phyloP scores from a whole-genome alignment of 2,329 filamentous ascomycete species.

The Aspergillus pseudonomiae region DNA sequence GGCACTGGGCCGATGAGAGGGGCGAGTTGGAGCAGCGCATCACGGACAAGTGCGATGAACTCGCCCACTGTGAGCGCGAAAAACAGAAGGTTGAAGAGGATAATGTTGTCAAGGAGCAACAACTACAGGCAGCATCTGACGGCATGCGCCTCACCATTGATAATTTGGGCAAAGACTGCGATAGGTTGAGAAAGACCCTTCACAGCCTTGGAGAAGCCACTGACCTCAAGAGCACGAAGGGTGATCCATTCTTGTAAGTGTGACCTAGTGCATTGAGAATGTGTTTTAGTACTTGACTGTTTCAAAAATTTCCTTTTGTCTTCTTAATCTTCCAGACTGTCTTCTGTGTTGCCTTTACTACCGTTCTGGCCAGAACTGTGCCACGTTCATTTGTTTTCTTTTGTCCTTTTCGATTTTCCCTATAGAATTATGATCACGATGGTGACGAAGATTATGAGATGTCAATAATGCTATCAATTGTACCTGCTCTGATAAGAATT shows the following conservation, averaged over 20 bases:
- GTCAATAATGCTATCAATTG: constrained; percentile 41
- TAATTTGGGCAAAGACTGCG: constrained; percentile 54
- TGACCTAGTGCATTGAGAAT: constrained; percentile 34
- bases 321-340: constrained; percentile 19
- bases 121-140: constrained; percentile 47
- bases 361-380: constrained; percentile 1
- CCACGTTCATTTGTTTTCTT: constrained; percentile 18
- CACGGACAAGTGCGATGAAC: constrained; percentile 45
- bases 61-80: constrained; percentile 49
- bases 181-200: constrained; percentile 53
- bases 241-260: constrained; percentile 55
- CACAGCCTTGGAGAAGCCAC: constrained; percentile 56
- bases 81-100: constrained; percentile 48
- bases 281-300: constrained; percentile 20
- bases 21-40: constrained; percentile 38
- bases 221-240: constrained; percentile 52
- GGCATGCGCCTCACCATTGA: constrained; percentile 53
- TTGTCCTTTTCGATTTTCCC: constrained; percentile 20
- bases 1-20: constrained; percentile 37
- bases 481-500: constrained; percentile 46
- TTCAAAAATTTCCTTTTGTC: constrained; percentile 19
- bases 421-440: constrained; percentile 27
- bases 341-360: constrained; percentile 5
- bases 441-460: constrained; percentile 28
- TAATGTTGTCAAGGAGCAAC: constrained; percentile 49